A percentile compares a stretch with the other conserved stretches of the same genome.
Conservation (phyloP, 2,329 filamentous ascomycete genomes). For the Aureobasidium sp. region DNA sequence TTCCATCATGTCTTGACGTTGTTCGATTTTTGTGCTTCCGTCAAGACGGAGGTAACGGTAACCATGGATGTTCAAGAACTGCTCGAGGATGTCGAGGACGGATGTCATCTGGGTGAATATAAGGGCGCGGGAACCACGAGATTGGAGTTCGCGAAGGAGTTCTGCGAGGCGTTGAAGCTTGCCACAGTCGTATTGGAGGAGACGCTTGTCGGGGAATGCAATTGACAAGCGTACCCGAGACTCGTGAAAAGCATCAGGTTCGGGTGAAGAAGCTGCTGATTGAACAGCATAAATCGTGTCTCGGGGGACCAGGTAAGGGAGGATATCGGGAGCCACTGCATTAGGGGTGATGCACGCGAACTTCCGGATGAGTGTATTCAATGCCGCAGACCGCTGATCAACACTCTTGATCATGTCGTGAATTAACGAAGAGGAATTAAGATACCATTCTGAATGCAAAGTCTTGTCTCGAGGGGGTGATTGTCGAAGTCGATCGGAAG, state of each 20-base stretch:
- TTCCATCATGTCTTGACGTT: constrained; percentile 89
- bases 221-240: constrained; percentile 87
- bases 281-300: constrained; percentile 44
- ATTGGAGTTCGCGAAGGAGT: constrained; percentile 77
- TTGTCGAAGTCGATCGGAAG: constrained; percentile 51
- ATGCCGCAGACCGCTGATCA: constrained; percentile 60
- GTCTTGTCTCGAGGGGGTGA: constrained; percentile 48
- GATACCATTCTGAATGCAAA: constrained; percentile 65
- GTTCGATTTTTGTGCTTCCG: constrained; percentile 92
- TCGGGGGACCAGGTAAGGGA: constrained; percentile 45
- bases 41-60: constrained; percentile 95
- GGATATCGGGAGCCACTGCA: constrained; percentile 73
- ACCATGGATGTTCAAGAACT: constrained; percentile 95
- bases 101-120: constrained; percentile 99
- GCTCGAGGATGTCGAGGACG: constrained; percentile 92
- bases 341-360: constrained; percentile 91
- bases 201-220: constrained; percentile 89
- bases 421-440: constrained; percentile 59
- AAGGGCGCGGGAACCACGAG: constrained; percentile 82
- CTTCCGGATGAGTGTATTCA: constrained; percentile 72
- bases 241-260: constrained; percentile 81
- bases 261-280: constrained; percentile 19
- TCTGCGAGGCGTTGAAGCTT: constrained; percentile 88
- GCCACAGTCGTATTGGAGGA: constrained; percentile 96
- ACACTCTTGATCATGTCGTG: constrained; percentile 66